Conservation (phyloP, 2,329 filamentous ascomycete species). For the Colletotrichum truncatum region DNA sequence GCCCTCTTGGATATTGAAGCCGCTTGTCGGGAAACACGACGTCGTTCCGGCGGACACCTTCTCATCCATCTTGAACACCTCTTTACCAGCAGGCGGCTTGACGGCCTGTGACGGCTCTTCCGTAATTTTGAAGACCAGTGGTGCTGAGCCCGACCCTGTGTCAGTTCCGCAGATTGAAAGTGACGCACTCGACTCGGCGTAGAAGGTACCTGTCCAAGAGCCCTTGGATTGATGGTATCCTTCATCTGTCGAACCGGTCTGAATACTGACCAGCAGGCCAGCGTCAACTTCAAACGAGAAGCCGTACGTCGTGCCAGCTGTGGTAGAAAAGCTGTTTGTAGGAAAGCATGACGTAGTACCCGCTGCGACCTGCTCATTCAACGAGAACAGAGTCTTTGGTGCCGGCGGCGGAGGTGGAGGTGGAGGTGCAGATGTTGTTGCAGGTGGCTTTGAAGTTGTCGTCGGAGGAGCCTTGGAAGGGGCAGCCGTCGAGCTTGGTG, state of each 20-base stretch:
- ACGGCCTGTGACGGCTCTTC: not conserved
- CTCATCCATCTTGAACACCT: not conserved
- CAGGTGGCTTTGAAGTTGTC: not conserved
- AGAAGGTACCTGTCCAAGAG: not conserved
- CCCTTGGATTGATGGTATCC: constrained; percentile 3
- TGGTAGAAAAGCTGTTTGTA: not conserved
- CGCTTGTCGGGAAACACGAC: not conserved
- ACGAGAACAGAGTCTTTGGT: not conserved
- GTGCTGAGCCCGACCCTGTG: not conserved
- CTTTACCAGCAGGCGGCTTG: not conserved
- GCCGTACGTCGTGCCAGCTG: not conserved
- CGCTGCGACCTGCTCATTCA: not conserved
- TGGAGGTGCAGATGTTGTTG: not conserved
- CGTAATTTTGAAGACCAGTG: not conserved
- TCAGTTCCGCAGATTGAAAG: not conserved
- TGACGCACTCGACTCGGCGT: not conserved
- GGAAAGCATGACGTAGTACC: not conserved
- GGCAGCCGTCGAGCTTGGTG: not conserved
- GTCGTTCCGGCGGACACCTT: not conserved
- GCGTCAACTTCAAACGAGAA: constrained; percentile 5
- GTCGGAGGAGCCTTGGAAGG: not conserved
- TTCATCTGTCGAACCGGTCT: not conserved
- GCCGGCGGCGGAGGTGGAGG: not conserved
- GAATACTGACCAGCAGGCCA: not conserved
- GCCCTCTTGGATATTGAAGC: not conserved